Percentiles rank a stretch among this genome's conserved stretches.
phyloP scores from a whole-genome alignment of 2,329 filamentous ascomycete genomes.

The Huntiella moniliformis region DNA sequence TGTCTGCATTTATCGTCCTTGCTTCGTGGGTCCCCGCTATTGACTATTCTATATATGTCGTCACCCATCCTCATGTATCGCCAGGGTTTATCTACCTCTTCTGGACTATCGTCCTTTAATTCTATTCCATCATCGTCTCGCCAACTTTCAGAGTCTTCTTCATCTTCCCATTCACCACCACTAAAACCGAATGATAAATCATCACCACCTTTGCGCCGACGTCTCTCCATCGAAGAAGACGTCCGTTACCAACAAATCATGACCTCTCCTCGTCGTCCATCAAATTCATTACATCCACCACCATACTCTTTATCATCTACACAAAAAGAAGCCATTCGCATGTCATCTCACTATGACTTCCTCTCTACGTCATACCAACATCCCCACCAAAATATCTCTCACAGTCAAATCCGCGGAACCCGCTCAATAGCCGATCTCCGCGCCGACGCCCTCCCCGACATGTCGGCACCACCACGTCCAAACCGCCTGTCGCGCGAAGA shows the following conservation, averaged over 20 bases:
- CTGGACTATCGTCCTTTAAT: not conserved
- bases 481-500: constrained; percentile 23
- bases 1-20: too few species aligned
- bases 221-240: constrained; percentile 37
- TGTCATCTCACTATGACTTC: constrained; percentile 2
- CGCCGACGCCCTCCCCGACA: constrained; percentile 7
- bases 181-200: constrained; percentile 1
- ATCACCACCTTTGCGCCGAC: constrained; percentile 22
- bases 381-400: not conserved
- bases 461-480: constrained; percentile 11
- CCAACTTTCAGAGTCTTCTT: not conserved
- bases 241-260: constrained; percentile 33
- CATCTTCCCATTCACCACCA: not conserved
- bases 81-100: not conserved
- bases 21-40: too few species aligned
- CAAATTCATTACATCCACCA: constrained; percentile 28
- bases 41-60: constrained; percentile 5
- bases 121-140: not conserved
- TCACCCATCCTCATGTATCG: constrained; percentile 6
- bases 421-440: constrained; percentile 4
- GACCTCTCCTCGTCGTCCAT: constrained; percentile 25
- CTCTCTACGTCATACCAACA: constrained; percentile 7
- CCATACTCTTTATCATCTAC: not conserved
- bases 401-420: constrained; percentile 3
- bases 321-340: not conserved